Percentiles rank a stretch among this genome's conserved stretches.
Evolutionary conservation across 2,329 filamentous ascomycete genomes (phyloP).

Genomic region (Podosphaera xanthii): DNA sequence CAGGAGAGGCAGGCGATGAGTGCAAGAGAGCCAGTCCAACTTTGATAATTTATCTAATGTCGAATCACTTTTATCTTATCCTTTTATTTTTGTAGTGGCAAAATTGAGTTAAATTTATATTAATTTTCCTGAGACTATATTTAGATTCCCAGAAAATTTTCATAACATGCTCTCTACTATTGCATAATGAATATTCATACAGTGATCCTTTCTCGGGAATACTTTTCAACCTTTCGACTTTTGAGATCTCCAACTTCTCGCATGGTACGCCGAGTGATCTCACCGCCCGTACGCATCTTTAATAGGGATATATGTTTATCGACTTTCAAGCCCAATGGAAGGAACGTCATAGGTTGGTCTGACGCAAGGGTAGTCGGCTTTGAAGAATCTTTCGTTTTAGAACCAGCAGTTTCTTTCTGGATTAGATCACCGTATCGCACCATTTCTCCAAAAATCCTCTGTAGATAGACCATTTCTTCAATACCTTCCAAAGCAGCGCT

Average conservation of each 20-base stretch:
- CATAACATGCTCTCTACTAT: background rate
- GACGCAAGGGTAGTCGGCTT: constrained; percentile 19
- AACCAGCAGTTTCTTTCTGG: constrained; percentile 5
- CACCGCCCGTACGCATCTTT: constrained; percentile 45
- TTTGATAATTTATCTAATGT: no score
- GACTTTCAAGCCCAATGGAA: constrained; percentile 44
- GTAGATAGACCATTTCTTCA: constrained; percentile 42
- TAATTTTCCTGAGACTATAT: background rate
- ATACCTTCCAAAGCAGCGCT: constrained; percentile 49
- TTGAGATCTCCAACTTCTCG: constrained; percentile 58
- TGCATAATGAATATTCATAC: constrained; percentile 25
- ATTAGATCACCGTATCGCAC: constrained; percentile 30
- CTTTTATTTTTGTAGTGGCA: no score
- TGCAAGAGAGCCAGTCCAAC: no score
- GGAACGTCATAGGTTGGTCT: constrained; percentile 18
- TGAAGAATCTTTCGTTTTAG: constrained; percentile 14
- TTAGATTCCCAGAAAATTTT: background rate
- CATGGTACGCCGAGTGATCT: constrained; percentile 42
- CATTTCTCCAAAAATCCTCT: constrained; percentile 40
- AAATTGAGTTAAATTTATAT: no score
- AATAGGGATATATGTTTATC: constrained; percentile 25
- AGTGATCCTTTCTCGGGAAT: constrained; percentile 58
- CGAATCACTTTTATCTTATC: no score
- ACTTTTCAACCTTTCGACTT: constrained; percentile 58
- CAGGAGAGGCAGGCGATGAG: no score